These are phyloP conservation scores for Mycena albidolilacea DNA, from an alignment of 768 basidiomycete species.

Conservation along the genomic window DNA sequence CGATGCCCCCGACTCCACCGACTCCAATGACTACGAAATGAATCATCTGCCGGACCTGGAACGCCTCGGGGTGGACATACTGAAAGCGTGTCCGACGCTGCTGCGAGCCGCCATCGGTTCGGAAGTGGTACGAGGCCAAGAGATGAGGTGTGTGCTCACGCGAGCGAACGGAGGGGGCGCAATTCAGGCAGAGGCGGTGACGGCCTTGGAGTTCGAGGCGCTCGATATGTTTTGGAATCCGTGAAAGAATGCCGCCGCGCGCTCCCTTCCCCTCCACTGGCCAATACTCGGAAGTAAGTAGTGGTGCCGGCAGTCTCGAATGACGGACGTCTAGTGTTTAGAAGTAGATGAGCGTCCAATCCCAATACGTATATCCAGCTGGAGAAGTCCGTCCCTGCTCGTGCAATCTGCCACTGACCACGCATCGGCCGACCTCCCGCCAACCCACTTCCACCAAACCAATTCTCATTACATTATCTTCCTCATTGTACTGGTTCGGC, in stretches of 20 bases:
- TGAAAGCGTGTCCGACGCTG: slow-evolving; percentile 18
- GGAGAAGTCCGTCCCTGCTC: no score
- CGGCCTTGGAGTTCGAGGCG: not conserved
- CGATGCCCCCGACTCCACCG: not conserved
- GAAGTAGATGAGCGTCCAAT: no score
- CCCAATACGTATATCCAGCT: no score
- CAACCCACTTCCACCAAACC: no score
- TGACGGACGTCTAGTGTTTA: no score
- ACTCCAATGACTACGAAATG: not conserved
- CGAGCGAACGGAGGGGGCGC: not conserved
- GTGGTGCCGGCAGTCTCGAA: no score
- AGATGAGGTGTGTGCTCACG: not conserved
- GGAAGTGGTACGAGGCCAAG: not conserved
- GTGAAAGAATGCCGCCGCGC: not conserved
- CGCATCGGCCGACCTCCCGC: no score
- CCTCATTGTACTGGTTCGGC: no score
- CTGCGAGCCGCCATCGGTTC: not conserved
- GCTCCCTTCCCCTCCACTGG: no score
- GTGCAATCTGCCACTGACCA: no score
- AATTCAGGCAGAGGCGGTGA: not conserved
- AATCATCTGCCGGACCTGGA: not conserved
- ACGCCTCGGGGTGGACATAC: not conserved
- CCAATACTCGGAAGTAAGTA: no score
- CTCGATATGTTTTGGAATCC: slow-evolving; percentile 1
- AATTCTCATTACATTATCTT: no score